Base-by-base conservation (phyloP, 2,329 filamentous ascomycete genomes). In the Setomelanomma holmii region DNA sequence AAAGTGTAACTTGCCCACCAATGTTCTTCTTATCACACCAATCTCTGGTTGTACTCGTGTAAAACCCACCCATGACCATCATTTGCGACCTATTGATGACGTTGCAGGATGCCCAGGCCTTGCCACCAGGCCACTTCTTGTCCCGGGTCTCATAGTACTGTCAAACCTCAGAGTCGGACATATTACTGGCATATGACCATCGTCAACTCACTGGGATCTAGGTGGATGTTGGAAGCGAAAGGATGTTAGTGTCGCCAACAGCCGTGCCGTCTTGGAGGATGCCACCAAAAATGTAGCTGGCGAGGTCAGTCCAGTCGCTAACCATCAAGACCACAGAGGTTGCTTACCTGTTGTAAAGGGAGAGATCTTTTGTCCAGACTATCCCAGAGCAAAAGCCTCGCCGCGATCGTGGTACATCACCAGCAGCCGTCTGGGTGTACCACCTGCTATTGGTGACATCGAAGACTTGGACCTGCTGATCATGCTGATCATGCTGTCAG, bases 331-430 rank as follows among this genome's bases (percentile, higher is more conserved):
- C 4, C 4, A 14, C 10, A 35, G 8, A 40, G 4, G 11, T 20
- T 21, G 68, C 80, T 69, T 58, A 86, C 82, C 87, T 83, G 60
- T 87, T 87, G 60, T 86, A 86, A 3, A 82, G 85, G 4, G 84
- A 85, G 47, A 78, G 75, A 59, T 87, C 85, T 4, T 75, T 54
- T 1, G 84, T 79, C 78, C 84, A 86, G 1, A 82, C 80, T 8
- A 79, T 81, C 24, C 84, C 85, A 2, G 82, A 82, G 64, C 85
- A 87, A 52, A 86, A 86, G 14, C 80, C 78, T 10, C 83, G 75
- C 12, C 85, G 75, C 53, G 79, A 75, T 21, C 72, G 72, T 1
- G 85, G 85, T 0, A 83, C 66, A 27, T 79, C 69, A 0, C 85
- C 85, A 0, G 72, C 77, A 0, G 84, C 82, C 5, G 74, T 79